Evolutionary conservation across 2,329 filamentous ascomycete genomes (phyloP).

Genomic region (Byssothecium circinans): DNA sequence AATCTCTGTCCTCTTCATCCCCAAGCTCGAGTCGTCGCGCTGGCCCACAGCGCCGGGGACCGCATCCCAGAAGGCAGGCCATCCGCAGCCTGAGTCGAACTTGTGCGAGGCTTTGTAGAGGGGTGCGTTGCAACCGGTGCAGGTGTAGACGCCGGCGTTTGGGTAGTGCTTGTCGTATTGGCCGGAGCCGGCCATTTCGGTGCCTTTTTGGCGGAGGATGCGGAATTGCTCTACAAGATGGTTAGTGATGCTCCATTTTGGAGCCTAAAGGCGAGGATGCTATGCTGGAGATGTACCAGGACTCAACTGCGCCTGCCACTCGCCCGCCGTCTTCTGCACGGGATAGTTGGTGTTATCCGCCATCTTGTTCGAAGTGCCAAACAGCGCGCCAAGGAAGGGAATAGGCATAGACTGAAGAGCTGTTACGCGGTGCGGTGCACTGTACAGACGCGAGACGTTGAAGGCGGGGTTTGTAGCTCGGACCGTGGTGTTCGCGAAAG

Average conservation of each 20-base stretch:
- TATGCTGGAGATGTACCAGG: conserved; percentile 61
- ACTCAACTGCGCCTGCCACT: conserved; percentile 86
- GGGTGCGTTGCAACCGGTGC: conserved; percentile 81
- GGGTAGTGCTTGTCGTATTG: conserved; percentile 87
- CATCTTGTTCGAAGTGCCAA: conserved; percentile 59
- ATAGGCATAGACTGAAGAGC: conserved; percentile 68
- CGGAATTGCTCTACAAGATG: conserved; percentile 83
- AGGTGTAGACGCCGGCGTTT: conserved; percentile 76
- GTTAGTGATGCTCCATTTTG: too few relatives aligned
- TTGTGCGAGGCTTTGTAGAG: conserved; percentile 94
- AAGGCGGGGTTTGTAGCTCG: conserved; percentile 37
- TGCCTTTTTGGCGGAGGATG: conserved; percentile 88
- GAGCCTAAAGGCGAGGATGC: too few relatives aligned
- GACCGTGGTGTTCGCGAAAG: conserved; percentile 50
- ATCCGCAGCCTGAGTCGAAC: conserved; percentile 94
- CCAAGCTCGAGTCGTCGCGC: conserved; percentile 73
- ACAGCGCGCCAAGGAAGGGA: conserved; percentile 76
- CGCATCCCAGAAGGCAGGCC: conserved; percentile 97
- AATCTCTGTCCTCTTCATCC: conserved; percentile 89
- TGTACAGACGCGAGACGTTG: conserved; percentile 39
- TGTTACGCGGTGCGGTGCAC: conserved; percentile 29
- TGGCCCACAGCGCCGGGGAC: conserved; percentile 87
- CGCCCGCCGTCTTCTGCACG: conserved; percentile 75
- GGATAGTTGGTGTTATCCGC: conserved; percentile 69
- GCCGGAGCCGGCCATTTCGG: conserved; percentile 77